phyloP scores from a whole-genome alignment of 2,329 filamentous ascomycete species.

The Diaporthe sp. region DNA sequence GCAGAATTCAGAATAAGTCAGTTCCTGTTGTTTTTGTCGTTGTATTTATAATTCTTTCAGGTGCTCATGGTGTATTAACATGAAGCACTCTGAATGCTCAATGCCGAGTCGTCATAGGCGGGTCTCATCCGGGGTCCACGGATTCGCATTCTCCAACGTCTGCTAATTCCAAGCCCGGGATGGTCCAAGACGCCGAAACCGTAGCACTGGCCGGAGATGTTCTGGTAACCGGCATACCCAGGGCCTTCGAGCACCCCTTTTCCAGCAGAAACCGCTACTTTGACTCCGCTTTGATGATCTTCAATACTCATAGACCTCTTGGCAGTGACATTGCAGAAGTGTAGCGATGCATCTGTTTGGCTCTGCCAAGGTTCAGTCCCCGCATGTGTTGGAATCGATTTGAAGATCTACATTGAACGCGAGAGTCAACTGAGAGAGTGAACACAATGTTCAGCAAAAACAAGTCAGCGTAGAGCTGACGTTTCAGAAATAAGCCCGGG shows the following conservation, averaged over 20 bases:
- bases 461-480: too few relatives aligned
- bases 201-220: neutral
- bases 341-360: neutral
- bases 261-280: neutral
- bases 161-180: neutral
- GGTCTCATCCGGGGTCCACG: neutral
- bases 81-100: too few relatives aligned
- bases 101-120: neutral
- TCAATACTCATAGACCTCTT: neutral
- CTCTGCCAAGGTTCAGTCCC: neutral
- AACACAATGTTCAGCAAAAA: neutral
- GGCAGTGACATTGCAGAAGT: neutral
- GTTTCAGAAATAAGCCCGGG: too few relatives aligned
- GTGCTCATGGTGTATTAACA: neutral
- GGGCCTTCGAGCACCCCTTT: neutral
- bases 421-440: too few relatives aligned
- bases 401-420: neutral
- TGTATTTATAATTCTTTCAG: neutral
- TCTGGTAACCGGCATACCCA: neutral
- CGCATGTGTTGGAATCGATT: neutral
- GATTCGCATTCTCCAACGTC: neutral
- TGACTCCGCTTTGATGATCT: neutral
- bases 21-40: rapidly evolving
- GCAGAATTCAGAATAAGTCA: rapidly evolving
- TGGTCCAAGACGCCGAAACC: neutral